Conservation (phyloP, 306 rosid genomes). For the Fragaria iinumae region DNA sequence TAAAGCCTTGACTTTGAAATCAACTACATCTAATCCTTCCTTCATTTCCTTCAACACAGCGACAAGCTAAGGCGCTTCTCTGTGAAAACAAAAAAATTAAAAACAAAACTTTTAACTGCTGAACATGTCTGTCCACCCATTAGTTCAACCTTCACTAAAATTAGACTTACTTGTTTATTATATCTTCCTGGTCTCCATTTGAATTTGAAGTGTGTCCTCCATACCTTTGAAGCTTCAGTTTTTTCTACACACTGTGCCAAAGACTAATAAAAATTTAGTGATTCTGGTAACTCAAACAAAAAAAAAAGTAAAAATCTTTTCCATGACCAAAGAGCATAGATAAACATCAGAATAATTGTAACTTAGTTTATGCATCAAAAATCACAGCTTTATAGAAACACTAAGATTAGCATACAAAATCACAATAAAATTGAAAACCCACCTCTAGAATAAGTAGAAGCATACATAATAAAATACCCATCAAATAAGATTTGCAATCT, state of each 20-base stretch:
- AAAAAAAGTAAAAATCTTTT: not conserved
- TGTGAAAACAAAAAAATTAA: slow-evolving; percentile 22
- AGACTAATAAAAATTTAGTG: not conserved
- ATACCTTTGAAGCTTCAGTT: not conserved
- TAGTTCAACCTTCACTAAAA: not conserved
- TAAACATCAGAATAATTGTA: not conserved
- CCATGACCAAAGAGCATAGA: not conserved
- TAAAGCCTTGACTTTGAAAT: slow-evolving; percentile 60
- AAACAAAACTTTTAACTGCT: not conserved
- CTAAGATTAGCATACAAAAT: not conserved
- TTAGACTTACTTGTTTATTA: slow-evolving; percentile 2
- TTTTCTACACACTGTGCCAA: not conserved
- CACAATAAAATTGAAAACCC: not conserved
- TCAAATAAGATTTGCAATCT: not conserved
- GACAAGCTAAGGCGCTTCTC: slow-evolving; percentile 60
- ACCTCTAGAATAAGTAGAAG: not conserved
- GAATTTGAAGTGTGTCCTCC: not conserved
- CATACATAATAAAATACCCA: not conserved
- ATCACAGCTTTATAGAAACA: not conserved
- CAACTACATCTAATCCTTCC: slow-evolving; percentile 64
- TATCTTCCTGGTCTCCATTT: not conserved
- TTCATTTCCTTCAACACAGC: slow-evolving; percentile 78
- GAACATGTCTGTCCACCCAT: not conserved
- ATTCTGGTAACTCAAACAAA: not conserved
- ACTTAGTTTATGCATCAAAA: not conserved